Conservation (phyloP, 176 grass and related monocot species). For the Triticum monococcum region DNA sequence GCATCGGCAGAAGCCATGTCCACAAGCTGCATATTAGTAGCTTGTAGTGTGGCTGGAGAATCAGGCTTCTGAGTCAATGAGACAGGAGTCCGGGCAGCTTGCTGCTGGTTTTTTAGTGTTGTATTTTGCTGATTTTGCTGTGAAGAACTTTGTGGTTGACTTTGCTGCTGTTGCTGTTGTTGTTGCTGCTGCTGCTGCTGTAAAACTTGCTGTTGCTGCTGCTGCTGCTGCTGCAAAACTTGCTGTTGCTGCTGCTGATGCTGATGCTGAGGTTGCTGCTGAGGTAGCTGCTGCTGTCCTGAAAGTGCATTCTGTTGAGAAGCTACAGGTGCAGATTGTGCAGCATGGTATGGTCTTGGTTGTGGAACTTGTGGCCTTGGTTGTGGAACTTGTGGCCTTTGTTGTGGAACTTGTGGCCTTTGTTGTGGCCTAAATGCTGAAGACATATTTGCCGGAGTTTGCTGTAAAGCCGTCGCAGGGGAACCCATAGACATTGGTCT, state of each 20-base stretch:
- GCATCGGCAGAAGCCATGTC: constrained; percentile 16
- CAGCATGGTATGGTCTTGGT: constrained; percentile 58
- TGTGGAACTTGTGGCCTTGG: constrained; percentile 70
- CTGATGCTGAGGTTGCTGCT: constrained; percentile 9
- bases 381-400: constrained; percentile 70
- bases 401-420: constrained; percentile 70
- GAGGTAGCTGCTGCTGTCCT: constrained; percentile 51
- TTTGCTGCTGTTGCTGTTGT: constrained; percentile 22
- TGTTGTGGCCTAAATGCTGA: constrained; percentile 65
- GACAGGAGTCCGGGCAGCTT: constrained; percentile 50
- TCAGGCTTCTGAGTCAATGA: constrained; percentile 43
- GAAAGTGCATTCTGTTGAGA: constrained; percentile 54
- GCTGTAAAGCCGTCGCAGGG: constrained; percentile 46
- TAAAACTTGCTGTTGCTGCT: constrained; percentile 30
- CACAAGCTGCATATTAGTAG: constrained; percentile 17
- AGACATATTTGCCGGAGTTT: constrained; percentile 49
- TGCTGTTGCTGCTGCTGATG: constrained; percentile 36
- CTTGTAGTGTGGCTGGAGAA: constrained; percentile 33
- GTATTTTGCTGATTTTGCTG: constrained; percentile 54
- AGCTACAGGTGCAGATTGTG: constrained; percentile 39
- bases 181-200: not conserved
- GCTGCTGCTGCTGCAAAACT: constrained; percentile 21
- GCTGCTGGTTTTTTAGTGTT: constrained; percentile 55
- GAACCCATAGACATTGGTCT: constrained; percentile 57
- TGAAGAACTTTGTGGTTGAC: constrained; percentile 31